phyloP scores from a whole-genome alignment of 2,329 filamentous ascomycete genomes.

The Trichoderma polysporum region DNA sequence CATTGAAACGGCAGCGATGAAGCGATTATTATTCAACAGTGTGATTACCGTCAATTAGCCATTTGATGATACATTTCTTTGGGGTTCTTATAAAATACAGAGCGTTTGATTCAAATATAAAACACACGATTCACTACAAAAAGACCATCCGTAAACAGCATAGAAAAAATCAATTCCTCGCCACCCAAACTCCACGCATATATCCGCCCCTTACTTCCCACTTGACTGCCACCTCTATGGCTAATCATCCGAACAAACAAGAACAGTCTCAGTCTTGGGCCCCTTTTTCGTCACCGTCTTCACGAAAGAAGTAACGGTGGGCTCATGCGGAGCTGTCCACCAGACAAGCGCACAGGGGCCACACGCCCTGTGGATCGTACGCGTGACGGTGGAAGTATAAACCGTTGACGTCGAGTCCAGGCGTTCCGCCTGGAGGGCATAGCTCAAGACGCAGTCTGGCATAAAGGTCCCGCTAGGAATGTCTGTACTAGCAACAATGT shows the following conservation, averaged over 20 bases:
- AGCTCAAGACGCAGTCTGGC: background rate
- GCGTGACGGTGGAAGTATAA: background rate
- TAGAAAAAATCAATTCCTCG: background rate
- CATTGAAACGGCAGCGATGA: background rate
- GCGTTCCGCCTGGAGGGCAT: background rate
- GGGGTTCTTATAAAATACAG: background rate
- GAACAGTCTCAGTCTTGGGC: background rate
- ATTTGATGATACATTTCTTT: background rate
- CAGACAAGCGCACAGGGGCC: background rate
- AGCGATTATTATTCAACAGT: background rate
- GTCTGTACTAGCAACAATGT: background rate
- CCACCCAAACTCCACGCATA: background rate
- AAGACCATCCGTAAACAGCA: background rate
- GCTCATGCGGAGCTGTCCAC: background rate
- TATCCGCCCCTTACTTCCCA: background rate
- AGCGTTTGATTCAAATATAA: background rate
- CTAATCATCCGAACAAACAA: background rate
- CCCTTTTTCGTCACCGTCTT: background rate
- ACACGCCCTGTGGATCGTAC: background rate
- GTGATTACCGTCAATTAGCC: background rate
- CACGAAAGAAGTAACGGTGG: background rate
- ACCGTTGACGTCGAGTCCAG: background rate
- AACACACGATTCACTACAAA: background rate
- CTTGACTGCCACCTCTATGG: background rate
- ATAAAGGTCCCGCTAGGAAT: background rate